These are phyloP conservation scores for Yarrowia osloensis DNA, from an alignment of 805 yeast species.

Conservation along the genomic window DNA sequence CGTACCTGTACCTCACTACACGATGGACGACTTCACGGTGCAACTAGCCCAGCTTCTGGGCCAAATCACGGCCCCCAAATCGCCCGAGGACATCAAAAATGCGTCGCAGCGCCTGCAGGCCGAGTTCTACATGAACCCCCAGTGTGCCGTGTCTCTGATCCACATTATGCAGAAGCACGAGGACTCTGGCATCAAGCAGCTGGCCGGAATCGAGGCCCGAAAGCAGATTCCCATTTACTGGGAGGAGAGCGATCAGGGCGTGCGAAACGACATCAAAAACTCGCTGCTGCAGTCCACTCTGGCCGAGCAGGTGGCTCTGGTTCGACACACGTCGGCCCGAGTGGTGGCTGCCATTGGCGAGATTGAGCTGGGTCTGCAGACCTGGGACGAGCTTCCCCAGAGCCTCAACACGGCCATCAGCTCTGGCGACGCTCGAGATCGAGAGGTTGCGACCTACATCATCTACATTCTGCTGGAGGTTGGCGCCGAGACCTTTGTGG, in stretches of 20 bases:
- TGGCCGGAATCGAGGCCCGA: slow-evolving; percentile 96
- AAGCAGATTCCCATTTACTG: slow-evolving; percentile 76
- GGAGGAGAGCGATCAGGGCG: slow-evolving; percentile 45
- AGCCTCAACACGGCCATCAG: slow-evolving; percentile 69
- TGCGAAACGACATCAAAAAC: slow-evolving; percentile 63
- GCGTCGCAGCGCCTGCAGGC: slow-evolving; percentile 75
- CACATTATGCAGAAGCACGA: slow-evolving; percentile 73
- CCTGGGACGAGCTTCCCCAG: slow-evolving; percentile 77
- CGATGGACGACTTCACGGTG: slow-evolving; percentile 30
- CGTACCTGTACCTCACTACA: not conserved
- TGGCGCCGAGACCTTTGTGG: slow-evolving; percentile 20
- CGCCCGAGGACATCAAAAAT: slow-evolving; percentile 64
- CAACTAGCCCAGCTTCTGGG: slow-evolving; percentile 72
- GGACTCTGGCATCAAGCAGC: slow-evolving; percentile 74
- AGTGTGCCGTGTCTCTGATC: slow-evolving; percentile 77
- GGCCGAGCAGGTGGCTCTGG: slow-evolving; percentile 59
- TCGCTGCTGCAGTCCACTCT: slow-evolving; percentile 71
- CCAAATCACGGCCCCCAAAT: slow-evolving; percentile 77
- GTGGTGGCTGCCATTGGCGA: slow-evolving; percentile 85
- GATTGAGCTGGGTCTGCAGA: slow-evolving; percentile 62
- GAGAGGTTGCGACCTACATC: slow-evolving; percentile 83
- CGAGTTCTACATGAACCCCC: slow-evolving; percentile 70
- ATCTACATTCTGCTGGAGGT: slow-evolving; percentile 73
- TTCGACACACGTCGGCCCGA: slow-evolving; percentile 88
- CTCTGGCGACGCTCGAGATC: slow-evolving; percentile 51